Evolutionary conservation across 1,139 yeast species (phyloP).

Genomic region (Blastobotrys proliferans): DNA sequence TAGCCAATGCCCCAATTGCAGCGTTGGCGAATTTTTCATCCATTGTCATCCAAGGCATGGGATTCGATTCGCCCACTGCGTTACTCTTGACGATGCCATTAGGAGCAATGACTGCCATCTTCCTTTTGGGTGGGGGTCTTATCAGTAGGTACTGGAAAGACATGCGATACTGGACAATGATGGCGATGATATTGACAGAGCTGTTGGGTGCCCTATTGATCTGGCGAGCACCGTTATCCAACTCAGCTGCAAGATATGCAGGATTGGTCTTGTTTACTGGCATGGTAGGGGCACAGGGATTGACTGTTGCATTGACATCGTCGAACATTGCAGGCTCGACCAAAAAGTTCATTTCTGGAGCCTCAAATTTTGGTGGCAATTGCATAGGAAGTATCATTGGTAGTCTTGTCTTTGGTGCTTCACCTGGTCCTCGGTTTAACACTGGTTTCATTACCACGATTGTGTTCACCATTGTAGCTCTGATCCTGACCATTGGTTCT

Average conservation of each 20-base stretch:
- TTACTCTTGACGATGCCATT: conserved; percentile 39
- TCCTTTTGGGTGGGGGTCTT: conserved; percentile 4
- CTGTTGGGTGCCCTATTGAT: conserved; percentile 14
- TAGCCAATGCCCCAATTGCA: conserved; percentile 21
- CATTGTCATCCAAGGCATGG: conserved; percentile 28
- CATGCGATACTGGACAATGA: conserved; percentile 9
- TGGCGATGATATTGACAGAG: conserved; percentile 4
- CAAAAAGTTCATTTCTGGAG: conserved; percentile 57
- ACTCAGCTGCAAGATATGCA: conserved; percentile 10
- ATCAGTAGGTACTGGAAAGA: conserved; percentile 8
- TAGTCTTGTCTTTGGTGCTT: conserved; percentile 55
- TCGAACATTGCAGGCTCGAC: conserved; percentile 66
- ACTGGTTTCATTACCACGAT: conserved; percentile 47
- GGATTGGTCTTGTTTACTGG: conserved; percentile 13
- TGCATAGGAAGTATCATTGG: conserved; percentile 66
- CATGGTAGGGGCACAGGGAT: conserved; percentile 3
- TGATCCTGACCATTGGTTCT: neutral
- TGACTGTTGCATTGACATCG: conserved; percentile 38
- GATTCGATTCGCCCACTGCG: conserved; percentile 37
- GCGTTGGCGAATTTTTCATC: conserved; percentile 22
- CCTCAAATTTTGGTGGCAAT: conserved; percentile 55
- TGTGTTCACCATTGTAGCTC: conserved; percentile 22
- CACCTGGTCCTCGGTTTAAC: conserved; percentile 50
- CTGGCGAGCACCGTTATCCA: conserved; percentile 13
- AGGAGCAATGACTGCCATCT: conserved; percentile 27